These are phyloP conservation scores for Mucor indicus DNA, from an alignment of 371 early-diverging fungal species.

Conservation along the genomic window DNA sequence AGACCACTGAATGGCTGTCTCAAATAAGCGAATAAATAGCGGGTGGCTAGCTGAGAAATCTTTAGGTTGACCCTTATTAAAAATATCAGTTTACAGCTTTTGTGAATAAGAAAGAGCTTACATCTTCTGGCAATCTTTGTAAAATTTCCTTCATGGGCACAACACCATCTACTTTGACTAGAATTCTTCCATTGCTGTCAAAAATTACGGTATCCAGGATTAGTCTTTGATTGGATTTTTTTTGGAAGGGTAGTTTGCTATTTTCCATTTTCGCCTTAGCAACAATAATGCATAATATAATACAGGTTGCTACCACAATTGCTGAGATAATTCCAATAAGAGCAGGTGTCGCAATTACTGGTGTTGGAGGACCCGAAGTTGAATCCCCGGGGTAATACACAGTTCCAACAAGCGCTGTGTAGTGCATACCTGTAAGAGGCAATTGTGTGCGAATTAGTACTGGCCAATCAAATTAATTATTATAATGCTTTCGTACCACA, in stretches of 20 bases:
- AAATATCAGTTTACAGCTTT: neutral
- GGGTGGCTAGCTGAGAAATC: conserved; percentile 19
- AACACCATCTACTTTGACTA: conserved; percentile 41
- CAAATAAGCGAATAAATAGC: conserved; percentile 22
- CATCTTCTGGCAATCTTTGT: conserved; percentile 10
- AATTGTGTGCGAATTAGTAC: neutral
- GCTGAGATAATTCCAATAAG: conserved; percentile 39
- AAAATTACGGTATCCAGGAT: conserved; percentile 35
- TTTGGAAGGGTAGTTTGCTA: neutral
- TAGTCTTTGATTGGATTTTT: conserved; percentile 12
- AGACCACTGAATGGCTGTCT: conserved; percentile 19
- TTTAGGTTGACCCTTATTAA: neutral
- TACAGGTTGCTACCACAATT: conserved; percentile 34
- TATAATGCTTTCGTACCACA: conserved; percentile 29
- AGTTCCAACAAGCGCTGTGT: conserved; percentile 42
- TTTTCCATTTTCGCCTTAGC: conserved; percentile 7
- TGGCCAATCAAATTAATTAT: no score
- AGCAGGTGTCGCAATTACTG: conserved; percentile 21
- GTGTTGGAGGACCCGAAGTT: conserved; percentile 20
- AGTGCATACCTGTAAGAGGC: conserved; percentile 52
- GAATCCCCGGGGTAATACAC: conserved; percentile 20
- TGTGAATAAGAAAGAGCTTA: neutral
- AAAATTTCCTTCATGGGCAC: conserved; percentile 36
- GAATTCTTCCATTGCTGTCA: conserved; percentile 34
- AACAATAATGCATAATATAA: conserved; percentile 21